These are phyloP conservation scores for Phytophthora melonis DNA, from an alignment of 352 stramenopile genomes.

Conservation along the genomic window DNA sequence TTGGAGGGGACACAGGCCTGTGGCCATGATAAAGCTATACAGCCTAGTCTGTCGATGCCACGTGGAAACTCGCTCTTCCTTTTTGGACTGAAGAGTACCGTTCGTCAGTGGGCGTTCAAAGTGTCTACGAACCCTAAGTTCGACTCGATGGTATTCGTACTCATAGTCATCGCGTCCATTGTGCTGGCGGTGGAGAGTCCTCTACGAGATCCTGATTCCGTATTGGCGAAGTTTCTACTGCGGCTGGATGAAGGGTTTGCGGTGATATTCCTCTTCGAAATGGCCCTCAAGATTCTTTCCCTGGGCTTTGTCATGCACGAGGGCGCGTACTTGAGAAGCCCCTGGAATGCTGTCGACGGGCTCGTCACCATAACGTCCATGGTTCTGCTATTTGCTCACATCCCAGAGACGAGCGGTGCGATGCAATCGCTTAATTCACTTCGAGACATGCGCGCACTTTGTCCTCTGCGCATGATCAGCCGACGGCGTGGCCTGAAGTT, in stretches of 20 bases:
- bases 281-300: constrained; percentile 87
- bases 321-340: constrained; percentile 75
- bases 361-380: constrained; percentile 84
- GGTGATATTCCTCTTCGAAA: constrained; percentile 83
- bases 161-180: constrained; percentile 84
- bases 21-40: not conserved
- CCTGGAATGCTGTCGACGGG: constrained; percentile 91
- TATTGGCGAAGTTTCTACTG: constrained; percentile 43
- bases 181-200: constrained; percentile 87
- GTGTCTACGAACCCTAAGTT: constrained; percentile 72
- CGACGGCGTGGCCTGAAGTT: constrained; percentile 81
- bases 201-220: constrained; percentile 56
- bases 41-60: not conserved
- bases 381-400: constrained; percentile 56
- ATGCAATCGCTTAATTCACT: constrained; percentile 82
- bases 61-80: constrained; percentile 47
- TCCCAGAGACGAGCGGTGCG: constrained; percentile 28
- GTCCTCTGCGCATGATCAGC: constrained; percentile 90
- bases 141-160: constrained; percentile 65
- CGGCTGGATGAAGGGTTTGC: constrained; percentile 74
- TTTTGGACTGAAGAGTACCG: constrained; percentile 46
- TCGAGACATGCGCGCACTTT: constrained; percentile 80
- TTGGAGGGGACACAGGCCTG: not conserved
- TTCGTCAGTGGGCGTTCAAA: constrained; percentile 42
- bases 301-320: constrained; percentile 69